Percentiles rank a stretch among this genome's conserved stretches.
phyloP scores from a whole-genome alignment of 768 basidiomycete genomes.

The Lentinula detonsa region DNA sequence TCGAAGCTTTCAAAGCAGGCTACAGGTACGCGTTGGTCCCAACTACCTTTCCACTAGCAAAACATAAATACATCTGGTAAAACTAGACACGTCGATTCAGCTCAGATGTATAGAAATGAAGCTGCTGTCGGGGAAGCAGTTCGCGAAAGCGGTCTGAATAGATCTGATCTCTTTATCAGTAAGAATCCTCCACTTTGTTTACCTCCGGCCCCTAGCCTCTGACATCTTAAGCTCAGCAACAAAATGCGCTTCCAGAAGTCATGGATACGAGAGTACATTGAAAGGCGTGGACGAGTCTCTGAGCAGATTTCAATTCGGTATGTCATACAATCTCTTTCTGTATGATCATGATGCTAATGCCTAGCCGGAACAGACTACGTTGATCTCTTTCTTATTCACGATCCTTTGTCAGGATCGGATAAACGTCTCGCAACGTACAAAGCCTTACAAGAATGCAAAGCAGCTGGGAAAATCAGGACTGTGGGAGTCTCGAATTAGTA shows the following conservation, averaged over 20 bases:
- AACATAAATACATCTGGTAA: not conserved
- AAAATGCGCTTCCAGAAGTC: conserved; percentile 51
- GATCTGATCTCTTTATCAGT: conserved; percentile 73
- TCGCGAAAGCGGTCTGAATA: conserved; percentile 44
- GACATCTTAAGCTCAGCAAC: conserved; percentile 39
- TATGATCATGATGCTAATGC: not conserved
- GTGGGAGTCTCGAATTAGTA: conserved; percentile 88
- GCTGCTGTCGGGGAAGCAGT: conserved; percentile 54
- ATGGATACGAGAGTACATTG: conserved; percentile 59
- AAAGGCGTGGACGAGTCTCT: conserved; percentile 59
- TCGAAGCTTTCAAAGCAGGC: conserved; percentile 61
- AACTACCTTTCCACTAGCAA: conserved; percentile 15
- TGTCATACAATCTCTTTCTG: conserved; percentile 12
- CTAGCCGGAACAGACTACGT: conserved; percentile 40
- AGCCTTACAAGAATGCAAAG: conserved; percentile 57
- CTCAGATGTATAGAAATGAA: conserved; percentile 66
- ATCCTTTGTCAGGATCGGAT: conserved; percentile 57
- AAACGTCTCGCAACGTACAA: conserved; percentile 67
- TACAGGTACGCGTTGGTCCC: conserved; percentile 37
- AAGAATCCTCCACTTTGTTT: conserved; percentile 14
- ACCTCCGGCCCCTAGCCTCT: not conserved
- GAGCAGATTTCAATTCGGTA: conserved; percentile 51
- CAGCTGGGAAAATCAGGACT: conserved; percentile 58
- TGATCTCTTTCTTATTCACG: conserved; percentile 78
- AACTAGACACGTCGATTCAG: conserved; percentile 62